Evolutionary conservation across 2,329 filamentous ascomycete genomes (phyloP).

Genomic region (Atkinsonella texensis): DNA sequence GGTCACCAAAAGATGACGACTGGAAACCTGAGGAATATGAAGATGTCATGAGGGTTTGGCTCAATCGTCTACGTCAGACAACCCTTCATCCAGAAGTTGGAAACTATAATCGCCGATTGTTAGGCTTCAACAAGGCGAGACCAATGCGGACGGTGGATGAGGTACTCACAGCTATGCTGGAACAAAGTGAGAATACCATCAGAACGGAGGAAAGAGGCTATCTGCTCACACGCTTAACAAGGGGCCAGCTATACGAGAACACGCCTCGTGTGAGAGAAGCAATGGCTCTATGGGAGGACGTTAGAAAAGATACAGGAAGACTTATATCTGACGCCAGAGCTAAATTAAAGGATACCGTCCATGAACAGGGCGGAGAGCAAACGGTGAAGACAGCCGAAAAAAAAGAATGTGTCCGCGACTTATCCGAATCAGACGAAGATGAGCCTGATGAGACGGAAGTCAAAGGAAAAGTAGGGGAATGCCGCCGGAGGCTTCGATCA

Average conservation of each 20-base stretch:
- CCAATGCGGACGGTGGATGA: conserved; percentile 73
- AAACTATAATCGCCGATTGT: conserved; percentile 47
- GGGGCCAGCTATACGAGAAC: conserved; percentile 72
- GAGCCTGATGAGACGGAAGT: conserved; percentile 21
- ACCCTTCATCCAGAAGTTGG: conserved; percentile 80
- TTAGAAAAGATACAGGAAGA: conserved; percentile 33
- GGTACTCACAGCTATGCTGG: conserved; percentile 84
- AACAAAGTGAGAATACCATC: conserved; percentile 60
- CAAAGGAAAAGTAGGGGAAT: conserved; percentile 38
- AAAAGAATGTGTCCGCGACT: conserved; percentile 5
- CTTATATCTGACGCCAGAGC: conserved; percentile 53
- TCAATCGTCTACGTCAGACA: conserved; percentile 67
- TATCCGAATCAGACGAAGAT: conserved; percentile 23
- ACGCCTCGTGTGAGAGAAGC: conserved; percentile 56
- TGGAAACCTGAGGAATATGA: conserved; percentile 56
- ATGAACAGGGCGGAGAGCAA: conserved; percentile 12
- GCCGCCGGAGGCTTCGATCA: conserved; percentile 52
- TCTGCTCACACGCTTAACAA: conserved; percentile 49
- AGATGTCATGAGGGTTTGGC: conserved; percentile 67
- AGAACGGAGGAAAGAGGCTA: conserved; percentile 57
- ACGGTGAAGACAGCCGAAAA: conserved; percentile 2
- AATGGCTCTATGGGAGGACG: conserved; percentile 55
- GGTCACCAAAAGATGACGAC: conserved; percentile 45
- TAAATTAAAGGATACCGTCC: conserved; percentile 42
- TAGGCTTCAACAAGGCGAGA: conserved; percentile 49